Base-by-base conservation (phyloP, 2,329 filamentous ascomycete genomes). In the Aspergillus cejpii region DNA sequence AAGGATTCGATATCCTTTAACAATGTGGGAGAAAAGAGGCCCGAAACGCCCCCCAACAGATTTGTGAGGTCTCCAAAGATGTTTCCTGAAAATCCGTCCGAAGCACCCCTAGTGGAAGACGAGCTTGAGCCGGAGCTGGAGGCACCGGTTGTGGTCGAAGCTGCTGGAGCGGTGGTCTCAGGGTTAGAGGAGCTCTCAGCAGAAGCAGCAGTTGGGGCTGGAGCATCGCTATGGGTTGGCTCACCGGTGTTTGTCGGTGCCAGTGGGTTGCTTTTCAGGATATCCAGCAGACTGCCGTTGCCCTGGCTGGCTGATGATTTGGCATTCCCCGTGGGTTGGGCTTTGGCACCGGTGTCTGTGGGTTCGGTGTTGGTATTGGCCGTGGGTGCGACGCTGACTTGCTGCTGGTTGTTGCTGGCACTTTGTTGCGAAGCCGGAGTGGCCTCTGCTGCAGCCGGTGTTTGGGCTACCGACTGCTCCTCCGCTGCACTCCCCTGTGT, bases 1-100 rank as follows among this genome's bases (percentile, higher is more conserved):
- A 64, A 63, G n/a, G 60, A 63, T 33, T 63, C 58, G 7, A 62
- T 50, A 44, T 64, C 55, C 21, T 54, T 52, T 6, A 64, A 42
- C 28, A 64, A 52, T 2, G 56, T 61, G 3, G 60, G 60, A 6
- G 56, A 55, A 6, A 63, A 48, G 19, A 64, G 48, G 17, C 60
- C 60, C 3, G 54, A 45, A 17, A 58, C 37, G 3, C 58, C 58
- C 36, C 45, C 44, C 3, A 69, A 64, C 48, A 71, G 67, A 54
- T 48, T 73, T 7, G 43, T 51, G 10, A 61, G 37, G 17, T 55
- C 53, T 19, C 45, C 43, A 10, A 55, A 31, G 15, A 48, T 42
- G 29, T 51, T 50, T 21, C 50, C 52, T 8, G 48, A 50, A 14
- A 46, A 17, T 19, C 49, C 47, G 21, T 50, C 47, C 5, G 43